A percentile compares a stretch with the other conserved stretches of the same genome.
phyloP scores from a whole-genome alignment of 2,329 filamentous ascomycete genomes.

The Alternaria angustiovoidea region DNA sequence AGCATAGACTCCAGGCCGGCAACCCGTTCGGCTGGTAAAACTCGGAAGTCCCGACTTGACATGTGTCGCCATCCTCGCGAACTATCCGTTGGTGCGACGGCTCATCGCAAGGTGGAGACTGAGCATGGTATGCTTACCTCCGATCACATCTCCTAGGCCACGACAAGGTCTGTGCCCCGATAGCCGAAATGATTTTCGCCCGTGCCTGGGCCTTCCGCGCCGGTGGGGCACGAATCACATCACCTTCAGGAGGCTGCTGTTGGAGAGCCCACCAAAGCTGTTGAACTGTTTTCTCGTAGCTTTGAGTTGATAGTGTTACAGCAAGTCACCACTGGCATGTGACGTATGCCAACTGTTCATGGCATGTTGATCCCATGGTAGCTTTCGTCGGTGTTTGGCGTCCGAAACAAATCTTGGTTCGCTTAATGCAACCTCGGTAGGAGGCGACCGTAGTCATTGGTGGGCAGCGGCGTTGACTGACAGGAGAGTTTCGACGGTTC shows the following conservation, averaged over 20 bases:
- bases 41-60: conserved; percentile 4
- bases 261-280: background rate
- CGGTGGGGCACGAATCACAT: background rate
- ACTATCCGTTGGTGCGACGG: conserved; percentile 3
- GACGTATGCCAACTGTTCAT: background rate
- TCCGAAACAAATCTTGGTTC: conserved; percentile 5
- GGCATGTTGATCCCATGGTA: conserved; percentile 6
- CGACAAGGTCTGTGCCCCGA: background rate
- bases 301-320: background rate
- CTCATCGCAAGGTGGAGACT: background rate
- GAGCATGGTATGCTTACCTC: background rate
- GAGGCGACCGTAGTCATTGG: background rate
- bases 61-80: background rate
- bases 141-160: background rate
- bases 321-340: background rate
- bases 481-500: conserved; percentile 1
- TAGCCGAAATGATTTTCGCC: conserved; percentile 3
- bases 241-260: background rate
- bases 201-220: conserved; percentile 6
- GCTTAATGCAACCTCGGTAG: conserved; percentile 3
- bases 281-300: background rate
- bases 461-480: background rate
- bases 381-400: conserved; percentile 15
- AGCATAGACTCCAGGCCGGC: background rate
- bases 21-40: background rate